Conservation (phyloP, 805 yeast genomes). For the Metschnikowia rubicola region DNA sequence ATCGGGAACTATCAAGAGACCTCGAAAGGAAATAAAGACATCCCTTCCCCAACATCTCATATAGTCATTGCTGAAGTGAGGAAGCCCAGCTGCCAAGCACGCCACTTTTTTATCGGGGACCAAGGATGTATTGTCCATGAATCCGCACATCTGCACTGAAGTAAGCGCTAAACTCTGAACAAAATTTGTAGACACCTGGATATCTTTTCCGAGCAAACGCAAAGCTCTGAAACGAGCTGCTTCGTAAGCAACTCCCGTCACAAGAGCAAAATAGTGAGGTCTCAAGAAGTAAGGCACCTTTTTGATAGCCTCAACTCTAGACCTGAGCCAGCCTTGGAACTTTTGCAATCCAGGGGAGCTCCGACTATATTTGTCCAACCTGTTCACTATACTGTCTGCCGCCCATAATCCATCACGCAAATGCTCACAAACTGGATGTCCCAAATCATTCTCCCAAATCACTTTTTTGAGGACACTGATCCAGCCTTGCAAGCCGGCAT, state of each 20-base stretch:
- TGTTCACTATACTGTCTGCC: constrained; percentile 62
- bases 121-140: constrained; percentile 69
- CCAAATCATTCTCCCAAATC: constrained; percentile 68
- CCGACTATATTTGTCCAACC: constrained; percentile 55
- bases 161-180: constrained; percentile 76
- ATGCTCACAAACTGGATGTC: constrained; percentile 80
- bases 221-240: constrained; percentile 72
- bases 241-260: constrained; percentile 79
- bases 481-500: constrained; percentile 96
- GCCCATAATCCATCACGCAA: constrained; percentile 89
- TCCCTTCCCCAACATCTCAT: constrained; percentile 99
- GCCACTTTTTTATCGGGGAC: constrained; percentile 61
- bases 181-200: constrained; percentile 64
- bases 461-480: constrained; percentile 60
- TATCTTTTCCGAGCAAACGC: constrained; percentile 46
- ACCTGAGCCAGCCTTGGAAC: constrained; percentile 68
- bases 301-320: constrained; percentile 61
- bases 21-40: constrained; percentile 83
- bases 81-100: constrained; percentile 92
- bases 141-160: constrained; percentile 84
- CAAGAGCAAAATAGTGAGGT: constrained; percentile 83
- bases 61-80: constrained; percentile 85
- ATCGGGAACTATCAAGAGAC: constrained; percentile 73
- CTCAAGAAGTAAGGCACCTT: constrained; percentile 72
- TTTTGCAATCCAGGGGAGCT: constrained; percentile 45